A percentile compares a stretch with the other conserved stretches of the same genome.
These are phyloP conservation scores for Capsicum chinense DNA, from an alignment of 257 asterid genomes.

Conservation along the genomic window DNA sequence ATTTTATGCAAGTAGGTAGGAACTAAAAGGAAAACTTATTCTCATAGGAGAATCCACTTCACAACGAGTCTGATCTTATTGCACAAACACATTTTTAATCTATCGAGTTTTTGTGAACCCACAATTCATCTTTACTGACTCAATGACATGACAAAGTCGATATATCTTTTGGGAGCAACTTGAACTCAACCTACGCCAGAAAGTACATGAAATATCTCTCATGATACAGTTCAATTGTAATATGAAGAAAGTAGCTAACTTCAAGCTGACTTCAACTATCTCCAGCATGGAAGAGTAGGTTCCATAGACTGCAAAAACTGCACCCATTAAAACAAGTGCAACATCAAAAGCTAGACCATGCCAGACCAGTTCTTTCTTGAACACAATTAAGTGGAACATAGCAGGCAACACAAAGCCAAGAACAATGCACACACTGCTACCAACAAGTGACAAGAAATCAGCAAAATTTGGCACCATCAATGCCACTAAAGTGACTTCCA, in stretches of 20 bases:
- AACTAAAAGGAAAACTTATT: neutral
- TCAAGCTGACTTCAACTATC: constrained; percentile 1
- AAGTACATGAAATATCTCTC: neutral
- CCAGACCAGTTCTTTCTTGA: neutral
- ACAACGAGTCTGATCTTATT: neutral
- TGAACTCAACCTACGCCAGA: neutral
- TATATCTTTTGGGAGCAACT: neutral
- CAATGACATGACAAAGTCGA: neutral
- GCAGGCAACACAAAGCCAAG: constrained; percentile 29
- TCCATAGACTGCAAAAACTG: neutral
- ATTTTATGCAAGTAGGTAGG: neutral
- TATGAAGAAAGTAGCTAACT: neutral
- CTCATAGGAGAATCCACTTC: neutral
- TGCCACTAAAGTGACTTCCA: constrained; percentile 27
- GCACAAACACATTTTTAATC: neutral
- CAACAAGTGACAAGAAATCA: constrained; percentile 29
- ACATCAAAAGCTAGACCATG: no score
- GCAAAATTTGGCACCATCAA: constrained; percentile 23
- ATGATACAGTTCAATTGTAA: neutral
- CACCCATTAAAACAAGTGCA: no score
- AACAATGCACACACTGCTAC: constrained; percentile 28
- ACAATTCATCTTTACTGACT: neutral
- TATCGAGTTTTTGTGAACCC: neutral
- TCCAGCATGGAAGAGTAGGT: constrained; percentile 23
- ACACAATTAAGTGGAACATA: constrained; percentile 27